These are phyloP conservation scores for Oryza meridionalis DNA, from an alignment of 176 grass and related monocot genomes.

Conservation along the genomic window DNA sequence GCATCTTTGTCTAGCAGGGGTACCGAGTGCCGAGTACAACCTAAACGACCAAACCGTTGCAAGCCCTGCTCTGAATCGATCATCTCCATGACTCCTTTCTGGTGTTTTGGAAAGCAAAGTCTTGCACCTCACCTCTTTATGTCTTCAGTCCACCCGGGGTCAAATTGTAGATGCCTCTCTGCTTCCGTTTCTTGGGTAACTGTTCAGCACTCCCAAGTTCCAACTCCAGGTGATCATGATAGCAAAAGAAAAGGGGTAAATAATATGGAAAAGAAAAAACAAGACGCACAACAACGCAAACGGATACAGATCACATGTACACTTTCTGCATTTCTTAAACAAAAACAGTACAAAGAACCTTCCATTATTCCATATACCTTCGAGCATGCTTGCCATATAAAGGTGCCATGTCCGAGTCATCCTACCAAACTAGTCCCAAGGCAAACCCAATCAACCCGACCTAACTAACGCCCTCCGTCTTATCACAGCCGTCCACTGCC, in stretches of 20 bases:
- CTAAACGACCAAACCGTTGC: constrained; percentile 1
- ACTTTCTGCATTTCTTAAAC: neutral
- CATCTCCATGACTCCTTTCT: neutral
- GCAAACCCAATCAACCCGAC: neutral
- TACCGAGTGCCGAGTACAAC: too few relatives aligned
- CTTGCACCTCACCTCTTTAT: neutral
- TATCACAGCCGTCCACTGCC: neutral
- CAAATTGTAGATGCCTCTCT: constrained; percentile 12
- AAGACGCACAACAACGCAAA: neutral
- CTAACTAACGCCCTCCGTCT: neutral
- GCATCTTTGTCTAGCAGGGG: neutral
- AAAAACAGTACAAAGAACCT: neutral
- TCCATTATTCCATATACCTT: neutral
- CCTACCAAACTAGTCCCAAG: neutral
- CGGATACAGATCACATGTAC: neutral
- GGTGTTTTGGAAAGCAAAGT: neutral
- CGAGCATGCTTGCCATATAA: neutral
- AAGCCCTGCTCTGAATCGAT: neutral
- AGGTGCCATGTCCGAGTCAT: constrained; percentile 1
- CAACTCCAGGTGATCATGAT: constrained; percentile 6
- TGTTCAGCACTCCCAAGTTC: neutral
- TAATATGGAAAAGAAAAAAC: neutral
- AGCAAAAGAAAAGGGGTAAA: neutral
- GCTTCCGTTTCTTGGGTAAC: neutral
- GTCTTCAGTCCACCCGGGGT: neutral